Evolutionary conservation across 1,284 basidiomycete genomes (phyloP).

Genomic region (Trichosporon sp.): DNA sequence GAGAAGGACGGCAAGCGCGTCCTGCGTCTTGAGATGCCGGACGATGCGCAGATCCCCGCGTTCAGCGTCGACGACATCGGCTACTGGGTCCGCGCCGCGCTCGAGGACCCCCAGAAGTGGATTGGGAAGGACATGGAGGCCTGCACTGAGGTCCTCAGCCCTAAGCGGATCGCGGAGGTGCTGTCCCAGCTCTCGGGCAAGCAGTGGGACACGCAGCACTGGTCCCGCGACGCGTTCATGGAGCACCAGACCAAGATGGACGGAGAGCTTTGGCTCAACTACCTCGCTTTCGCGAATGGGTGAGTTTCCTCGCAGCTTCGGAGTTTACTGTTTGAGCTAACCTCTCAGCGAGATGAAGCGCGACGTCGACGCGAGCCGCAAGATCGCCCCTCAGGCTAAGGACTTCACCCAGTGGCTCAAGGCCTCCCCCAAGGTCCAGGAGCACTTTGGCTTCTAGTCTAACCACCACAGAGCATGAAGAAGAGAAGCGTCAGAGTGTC

Average conservation of each 20-base stretch:
- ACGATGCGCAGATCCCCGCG: conserved; percentile 36
- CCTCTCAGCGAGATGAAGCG: conserved; percentile 24
- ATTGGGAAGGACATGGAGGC: conserved; percentile 35
- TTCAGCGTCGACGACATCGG: conserved; percentile 44
- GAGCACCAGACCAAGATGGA: conserved; percentile 9
- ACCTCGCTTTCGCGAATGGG: conserved; percentile 29
- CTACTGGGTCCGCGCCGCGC: conserved; percentile 40
- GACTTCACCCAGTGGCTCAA: conserved; percentile 23
- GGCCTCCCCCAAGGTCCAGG: not conserved
- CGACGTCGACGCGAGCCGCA: conserved; percentile 19
- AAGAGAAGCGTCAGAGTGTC: too few species aligned
- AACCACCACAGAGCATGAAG: too few species aligned
- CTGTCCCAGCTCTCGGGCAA: conserved; percentile 25
- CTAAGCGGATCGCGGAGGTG: conserved; percentile 21
- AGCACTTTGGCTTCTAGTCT: conserved; percentile 11
- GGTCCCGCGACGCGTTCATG: conserved; percentile 24
- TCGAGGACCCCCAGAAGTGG: conserved; percentile 42
- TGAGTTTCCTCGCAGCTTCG: conserved; percentile 9
- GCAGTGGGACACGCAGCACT: conserved; percentile 19
- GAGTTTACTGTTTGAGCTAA: not conserved
- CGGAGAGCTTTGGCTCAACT: conserved; percentile 33
- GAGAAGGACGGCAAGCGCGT: conserved; percentile 28
- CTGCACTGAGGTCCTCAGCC: conserved; percentile 25
- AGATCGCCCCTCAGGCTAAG: conserved; percentile 24
- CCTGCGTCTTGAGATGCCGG: conserved; percentile 35